A percentile compares a stretch with the other conserved stretches of the same genome.
phyloP scores from a whole-genome alignment of 192 early-diverging fungal genomes.

The Jimgerdemannia lactiflua region DNA sequence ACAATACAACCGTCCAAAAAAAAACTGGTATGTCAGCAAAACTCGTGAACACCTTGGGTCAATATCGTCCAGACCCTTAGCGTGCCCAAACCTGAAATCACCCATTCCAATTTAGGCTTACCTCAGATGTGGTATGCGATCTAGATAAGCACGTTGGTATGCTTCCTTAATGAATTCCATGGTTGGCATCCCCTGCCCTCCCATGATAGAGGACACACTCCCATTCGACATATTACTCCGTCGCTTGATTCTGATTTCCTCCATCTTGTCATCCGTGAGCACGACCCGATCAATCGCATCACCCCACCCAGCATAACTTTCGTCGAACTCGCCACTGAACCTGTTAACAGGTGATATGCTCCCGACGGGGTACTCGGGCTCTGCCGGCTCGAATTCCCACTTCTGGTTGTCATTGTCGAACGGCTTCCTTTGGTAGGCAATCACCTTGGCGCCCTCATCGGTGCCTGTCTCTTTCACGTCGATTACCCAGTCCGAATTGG shows the following conservation, averaged over 20 bases:
- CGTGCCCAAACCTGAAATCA: no score
- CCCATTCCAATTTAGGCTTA: neutral
- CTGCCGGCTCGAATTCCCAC: constrained; percentile 8
- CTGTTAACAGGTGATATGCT: neutral
- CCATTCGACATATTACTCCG: neutral
- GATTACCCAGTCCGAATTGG: constrained; percentile 30
- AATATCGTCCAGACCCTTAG: no score
- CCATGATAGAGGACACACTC: neutral
- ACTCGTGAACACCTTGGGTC: no score
- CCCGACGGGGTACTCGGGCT: neutral
- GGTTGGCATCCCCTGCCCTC: neutral
- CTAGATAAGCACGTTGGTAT: neutral
- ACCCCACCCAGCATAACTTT: neutral
- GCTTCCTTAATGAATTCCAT: neutral
- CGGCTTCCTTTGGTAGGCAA: constrained; percentile 10
- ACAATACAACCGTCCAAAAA: neutral
- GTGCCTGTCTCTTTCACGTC: constrained; percentile 13
- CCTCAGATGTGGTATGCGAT: neutral
- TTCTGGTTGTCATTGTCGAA: constrained; percentile 25
- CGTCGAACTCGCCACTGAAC: neutral
- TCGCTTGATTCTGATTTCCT: neutral
- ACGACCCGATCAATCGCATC: neutral
- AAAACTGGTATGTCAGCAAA: no score
- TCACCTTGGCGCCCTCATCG: constrained; percentile 13
- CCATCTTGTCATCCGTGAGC: neutral